A percentile compares a stretch with the other conserved stretches of the same genome.
Conservation (phyloP, 1,139 yeast species). For the Zygotorulaspora mrakii region DNA sequence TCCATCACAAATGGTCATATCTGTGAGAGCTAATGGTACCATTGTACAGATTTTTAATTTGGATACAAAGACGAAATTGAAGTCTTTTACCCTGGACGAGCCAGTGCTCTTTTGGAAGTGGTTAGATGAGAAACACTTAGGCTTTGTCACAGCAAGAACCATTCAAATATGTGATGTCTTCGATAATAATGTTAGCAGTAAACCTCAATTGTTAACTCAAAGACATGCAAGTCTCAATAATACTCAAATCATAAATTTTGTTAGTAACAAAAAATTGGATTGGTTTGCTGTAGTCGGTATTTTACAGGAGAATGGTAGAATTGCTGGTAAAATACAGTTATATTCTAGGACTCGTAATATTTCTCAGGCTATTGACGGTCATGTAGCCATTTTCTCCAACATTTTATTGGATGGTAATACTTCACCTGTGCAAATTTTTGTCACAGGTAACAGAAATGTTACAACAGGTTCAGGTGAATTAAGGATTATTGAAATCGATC, state of each 20-base stretch:
- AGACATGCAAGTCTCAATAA: conserved; percentile 78
- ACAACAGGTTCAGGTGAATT: conserved; percentile 76
- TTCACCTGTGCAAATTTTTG: conserved; percentile 76
- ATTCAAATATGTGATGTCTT: conserved; percentile 80
- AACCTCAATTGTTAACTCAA: conserved; percentile 75
- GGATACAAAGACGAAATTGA: conserved; percentile 80
- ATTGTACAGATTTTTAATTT: conserved; percentile 92
- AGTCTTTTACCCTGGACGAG: conserved; percentile 80
- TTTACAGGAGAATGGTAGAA: conserved; percentile 89
- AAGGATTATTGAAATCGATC: conserved; percentile 95
- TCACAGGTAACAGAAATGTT: conserved; percentile 82
- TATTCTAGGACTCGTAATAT: conserved; percentile 84
- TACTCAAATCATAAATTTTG: conserved; percentile 88
- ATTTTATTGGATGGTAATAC: conserved; percentile 70
- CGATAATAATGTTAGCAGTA: conserved; percentile 69
- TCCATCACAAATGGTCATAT: conserved; percentile 81
- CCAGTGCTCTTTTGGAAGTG: conserved; percentile 96
- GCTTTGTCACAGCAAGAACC: conserved; percentile 75
- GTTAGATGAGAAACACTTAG: conserved; percentile 70
- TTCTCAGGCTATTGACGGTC: conserved; percentile 97
- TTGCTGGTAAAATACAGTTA: conserved; percentile 94
- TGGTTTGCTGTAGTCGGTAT: conserved; percentile 98
- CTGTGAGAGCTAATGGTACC: conserved; percentile 93
- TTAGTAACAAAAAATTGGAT: conserved; percentile 71
- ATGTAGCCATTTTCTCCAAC: conserved; percentile 85